These are phyloP conservation scores for Gliomastix tumulicola DNA, from an alignment of 2,329 filamentous ascomycete species.

Conservation along the genomic window DNA sequence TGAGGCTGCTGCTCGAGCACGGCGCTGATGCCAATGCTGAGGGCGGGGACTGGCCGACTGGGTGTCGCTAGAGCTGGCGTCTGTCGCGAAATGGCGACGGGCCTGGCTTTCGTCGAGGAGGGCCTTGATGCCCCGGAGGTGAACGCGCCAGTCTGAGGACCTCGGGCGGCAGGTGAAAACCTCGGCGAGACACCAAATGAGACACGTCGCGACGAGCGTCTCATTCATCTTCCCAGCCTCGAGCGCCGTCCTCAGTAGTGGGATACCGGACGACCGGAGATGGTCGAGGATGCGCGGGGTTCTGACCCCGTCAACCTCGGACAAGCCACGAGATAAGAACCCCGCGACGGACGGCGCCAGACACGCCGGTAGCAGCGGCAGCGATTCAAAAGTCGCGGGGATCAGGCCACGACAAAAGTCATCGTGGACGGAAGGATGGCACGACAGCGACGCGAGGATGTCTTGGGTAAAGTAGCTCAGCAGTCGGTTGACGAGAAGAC, in stretches of 20 bases:
- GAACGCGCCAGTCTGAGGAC: conserved; percentile 13
- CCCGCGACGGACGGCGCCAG: conserved; percentile 16
- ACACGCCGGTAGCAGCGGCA: conserved; percentile 16
- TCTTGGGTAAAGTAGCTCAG: conserved; percentile 15
- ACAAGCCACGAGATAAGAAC: conserved; percentile 12
- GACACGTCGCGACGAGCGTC: conserved; percentile 14
- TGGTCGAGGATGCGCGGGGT: conserved; percentile 12
- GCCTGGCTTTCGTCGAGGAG: conserved; percentile 7
- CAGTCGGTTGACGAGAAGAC: conserved; percentile 11
- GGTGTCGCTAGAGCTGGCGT: neutral
- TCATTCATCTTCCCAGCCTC: conserved; percentile 12
- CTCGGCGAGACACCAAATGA: conserved; percentile 19
- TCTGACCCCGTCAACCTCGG: conserved; percentile 12
- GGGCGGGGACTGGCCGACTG: conserved; percentile 11
- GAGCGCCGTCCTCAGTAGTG: conserved; percentile 13
- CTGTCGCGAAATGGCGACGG: neutral
- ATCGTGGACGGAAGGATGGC: conserved; percentile 15
- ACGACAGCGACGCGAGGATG: conserved; percentile 15
- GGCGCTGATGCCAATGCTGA: too few species aligned
- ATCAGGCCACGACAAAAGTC: conserved; percentile 15
- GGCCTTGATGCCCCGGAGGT: conserved; percentile 16
- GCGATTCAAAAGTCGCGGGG: conserved; percentile 14
- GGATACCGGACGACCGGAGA: conserved; percentile 13
- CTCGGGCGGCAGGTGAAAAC: conserved; percentile 14
- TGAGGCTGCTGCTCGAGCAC: too few species aligned